phyloP scores from a whole-genome alignment of 225 moss, liverwort and hornwort genomes.

The Neckera pumila region DNA sequence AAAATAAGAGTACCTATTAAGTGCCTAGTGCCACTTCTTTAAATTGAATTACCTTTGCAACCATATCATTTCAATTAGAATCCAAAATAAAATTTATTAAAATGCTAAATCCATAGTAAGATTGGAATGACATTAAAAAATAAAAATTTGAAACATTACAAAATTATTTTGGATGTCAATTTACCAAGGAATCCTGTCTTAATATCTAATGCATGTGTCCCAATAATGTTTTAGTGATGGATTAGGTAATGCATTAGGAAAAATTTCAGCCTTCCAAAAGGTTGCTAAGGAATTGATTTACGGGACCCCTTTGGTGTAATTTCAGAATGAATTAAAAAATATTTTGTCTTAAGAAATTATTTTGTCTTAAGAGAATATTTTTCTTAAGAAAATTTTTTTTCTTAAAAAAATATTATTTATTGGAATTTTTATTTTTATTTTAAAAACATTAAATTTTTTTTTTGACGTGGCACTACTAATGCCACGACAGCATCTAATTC shows the following conservation, averaged over 20 bases:
- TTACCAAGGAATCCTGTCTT: not conserved
- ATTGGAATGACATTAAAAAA: not conserved
- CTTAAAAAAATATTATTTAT: too few species aligned
- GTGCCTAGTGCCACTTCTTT: fast-evolving
- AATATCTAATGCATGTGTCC: not conserved
- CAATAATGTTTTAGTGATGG: not conserved
- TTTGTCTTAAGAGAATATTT: too few species aligned
- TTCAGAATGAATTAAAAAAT: too few species aligned
- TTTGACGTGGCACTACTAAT: too few species aligned
- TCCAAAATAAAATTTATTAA: not conserved
- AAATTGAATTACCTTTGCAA: not conserved
- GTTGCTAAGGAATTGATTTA: too few species aligned
- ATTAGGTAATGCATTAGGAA: not conserved
- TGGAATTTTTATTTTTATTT: too few species aligned
- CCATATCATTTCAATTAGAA: not conserved
- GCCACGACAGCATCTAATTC: too few species aligned
- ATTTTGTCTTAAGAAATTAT: too few species aligned
- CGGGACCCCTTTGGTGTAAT: too few species aligned
- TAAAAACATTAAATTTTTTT: too few species aligned
- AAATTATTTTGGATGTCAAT: not conserved
- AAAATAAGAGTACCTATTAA: not conserved
- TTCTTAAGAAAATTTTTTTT: too few species aligned
- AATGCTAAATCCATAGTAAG: not conserved
- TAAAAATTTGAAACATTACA: not conserved
- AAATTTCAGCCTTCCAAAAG: too few species aligned